phyloP scores from a whole-genome alignment of 768 basidiomycete species.

The Infundibulicybe gibba region DNA sequence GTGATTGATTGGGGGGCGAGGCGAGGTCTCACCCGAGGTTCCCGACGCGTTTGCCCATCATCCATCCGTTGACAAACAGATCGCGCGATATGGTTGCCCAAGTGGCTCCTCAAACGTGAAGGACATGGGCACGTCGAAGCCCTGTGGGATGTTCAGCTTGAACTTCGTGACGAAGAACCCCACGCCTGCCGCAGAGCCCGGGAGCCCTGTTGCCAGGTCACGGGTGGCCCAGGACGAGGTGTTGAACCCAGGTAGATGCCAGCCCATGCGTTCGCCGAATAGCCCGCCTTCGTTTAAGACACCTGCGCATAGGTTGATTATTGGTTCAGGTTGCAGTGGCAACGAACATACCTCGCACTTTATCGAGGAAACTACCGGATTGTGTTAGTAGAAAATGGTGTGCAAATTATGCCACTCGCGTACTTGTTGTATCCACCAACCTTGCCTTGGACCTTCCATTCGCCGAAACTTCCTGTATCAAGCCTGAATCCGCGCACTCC shows the following conservation, averaged over 20 bases:
- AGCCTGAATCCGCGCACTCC: conserved; percentile 77
- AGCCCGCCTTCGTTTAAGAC: conserved; percentile 72
- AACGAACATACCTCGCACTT: conserved; percentile 39
- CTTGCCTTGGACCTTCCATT: conserved; percentile 77
- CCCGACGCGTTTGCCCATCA: conserved; percentile 78
- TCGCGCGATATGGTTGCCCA: conserved; percentile 65
- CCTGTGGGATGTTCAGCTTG: conserved; percentile 51
- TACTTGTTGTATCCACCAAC: conserved; percentile 67
- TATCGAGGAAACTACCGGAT: conserved; percentile 65
- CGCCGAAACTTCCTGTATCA: conserved; percentile 52
- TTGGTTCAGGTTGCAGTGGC: neutral
- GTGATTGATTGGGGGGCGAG: no score
- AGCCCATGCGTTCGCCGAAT: conserved; percentile 66
- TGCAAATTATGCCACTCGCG: conserved; percentile 12
- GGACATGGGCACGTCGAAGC: conserved; percentile 65
- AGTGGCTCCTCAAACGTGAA: conserved; percentile 63
- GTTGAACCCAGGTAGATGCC: conserved; percentile 74
- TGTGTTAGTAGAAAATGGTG: neutral
- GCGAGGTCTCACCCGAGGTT: conserved; percentile 54
- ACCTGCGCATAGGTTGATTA: conserved; percentile 21
- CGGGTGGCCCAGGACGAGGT: conserved; percentile 56
- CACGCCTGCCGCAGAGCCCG: conserved; percentile 56
- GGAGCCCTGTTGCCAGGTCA: conserved; percentile 56
- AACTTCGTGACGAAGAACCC: conserved; percentile 84
- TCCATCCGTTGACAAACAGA: conserved; percentile 87